Conservation (phyloP, 129 eudicot genomes). For the Kitagawia praeruptora region DNA sequence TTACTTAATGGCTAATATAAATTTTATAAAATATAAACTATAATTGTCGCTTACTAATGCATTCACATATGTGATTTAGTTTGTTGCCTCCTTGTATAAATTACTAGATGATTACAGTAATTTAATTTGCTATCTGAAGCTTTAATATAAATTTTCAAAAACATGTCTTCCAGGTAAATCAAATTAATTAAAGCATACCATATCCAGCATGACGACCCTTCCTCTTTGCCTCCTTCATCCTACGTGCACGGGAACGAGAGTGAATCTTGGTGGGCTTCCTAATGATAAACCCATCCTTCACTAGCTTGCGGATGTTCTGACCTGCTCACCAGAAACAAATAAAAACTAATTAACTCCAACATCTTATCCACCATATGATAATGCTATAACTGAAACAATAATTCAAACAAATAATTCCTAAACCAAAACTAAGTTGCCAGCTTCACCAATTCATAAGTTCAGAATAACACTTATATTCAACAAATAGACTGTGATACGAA, state of each 20-base stretch:
- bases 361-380: neutral
- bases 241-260: slow-evolving; percentile 77
- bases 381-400: neutral
- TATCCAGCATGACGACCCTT: slow-evolving; percentile 84
- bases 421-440: neutral
- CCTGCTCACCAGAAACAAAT: slow-evolving; percentile 29
- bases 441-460: neutral
- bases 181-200: slow-evolving; percentile 24
- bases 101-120: neutral
- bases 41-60: neutral
- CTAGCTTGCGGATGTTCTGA: slow-evolving; percentile 72
- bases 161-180: neutral
- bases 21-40: neutral
- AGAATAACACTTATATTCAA: neutral
- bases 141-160: neutral
- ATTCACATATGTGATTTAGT: too few species aligned
- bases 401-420: neutral
- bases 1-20: neutral
- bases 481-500: neutral
- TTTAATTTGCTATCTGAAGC: neutral
- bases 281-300: slow-evolving; percentile 84
- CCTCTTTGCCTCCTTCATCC: slow-evolving; percentile 74
- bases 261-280: slow-evolving; percentile 82
- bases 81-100: neutral
- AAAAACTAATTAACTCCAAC: neutral